Base-by-base conservation (phyloP, 345 rosid genomes). In the Rhodomyrtus tomentosa region DNA sequence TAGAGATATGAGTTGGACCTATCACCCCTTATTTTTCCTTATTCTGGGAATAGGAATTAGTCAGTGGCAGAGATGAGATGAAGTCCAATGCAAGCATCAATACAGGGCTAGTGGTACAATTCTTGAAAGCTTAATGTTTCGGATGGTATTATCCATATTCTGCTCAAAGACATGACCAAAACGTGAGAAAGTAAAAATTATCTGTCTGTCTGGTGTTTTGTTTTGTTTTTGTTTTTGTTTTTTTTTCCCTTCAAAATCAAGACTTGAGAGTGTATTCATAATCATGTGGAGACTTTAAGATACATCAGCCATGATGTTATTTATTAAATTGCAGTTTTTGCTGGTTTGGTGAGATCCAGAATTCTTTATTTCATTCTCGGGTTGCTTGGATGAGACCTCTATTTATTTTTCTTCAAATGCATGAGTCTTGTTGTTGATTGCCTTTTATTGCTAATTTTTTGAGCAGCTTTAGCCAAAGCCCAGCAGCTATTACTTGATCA, bases 391-490 rank as follows among this genome's bases (percentile, higher is more conserved):
- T 42, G 45, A 38, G 4, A 38, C 80, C 79, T 52, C 29, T 81
- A 9, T 85, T 42, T n/a, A 11, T 58, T 56, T 84, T 62, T 50
- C 36, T 55, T 55, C 16, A 25, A 52, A 81, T 42, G 82, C 21
- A 83, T 82, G 50, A 49, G 50, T 49, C 14, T 49, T 10, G 50
- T 49, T 49, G 14, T 55, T 80, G 82, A 56, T 81, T 83, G 85
- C 80, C 83, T 50, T 83, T 84, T 24, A 54, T 50, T 83, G 62
- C 45, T 88, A 89, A 49, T 87, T 86, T 86, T 89, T 22, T 88
- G 86, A 86, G 88, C 92, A 97, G 99, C 98, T 38, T 90, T 97
- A 88, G 98, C 98, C 59, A 95, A 97, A 88, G 98, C 99, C 53
- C 99, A 97, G 62, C 96, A 95, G 54, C 92, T 95, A 58, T 85